phyloP scores from a whole-genome alignment of 495 filamentous ascomycete species.

The Neurospora cerealis region DNA sequence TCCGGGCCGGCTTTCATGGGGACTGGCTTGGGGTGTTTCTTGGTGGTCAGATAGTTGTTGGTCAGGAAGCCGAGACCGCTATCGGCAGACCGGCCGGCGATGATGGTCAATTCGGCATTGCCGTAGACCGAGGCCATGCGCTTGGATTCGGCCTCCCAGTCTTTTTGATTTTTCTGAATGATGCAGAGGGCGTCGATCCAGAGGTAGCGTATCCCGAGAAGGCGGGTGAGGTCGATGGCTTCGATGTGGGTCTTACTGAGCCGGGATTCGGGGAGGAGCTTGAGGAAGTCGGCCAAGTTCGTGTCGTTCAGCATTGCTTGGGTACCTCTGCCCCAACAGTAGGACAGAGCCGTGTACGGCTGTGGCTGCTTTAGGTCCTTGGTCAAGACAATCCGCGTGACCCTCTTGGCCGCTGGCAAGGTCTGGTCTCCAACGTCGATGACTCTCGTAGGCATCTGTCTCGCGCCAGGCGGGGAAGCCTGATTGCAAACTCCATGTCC shows the following conservation, averaged over 20 bases:
- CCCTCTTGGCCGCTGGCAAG: background rate
- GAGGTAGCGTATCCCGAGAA: background rate
- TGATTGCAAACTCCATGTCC: background rate
- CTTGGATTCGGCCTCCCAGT: background rate
- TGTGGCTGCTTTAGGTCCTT: background rate
- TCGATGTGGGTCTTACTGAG: background rate
- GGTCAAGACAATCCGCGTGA: background rate
- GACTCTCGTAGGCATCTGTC: background rate
- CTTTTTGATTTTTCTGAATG: background rate
- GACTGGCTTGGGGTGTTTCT: background rate
- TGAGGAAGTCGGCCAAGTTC: background rate
- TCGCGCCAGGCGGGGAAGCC: background rate
- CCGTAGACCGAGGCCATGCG: background rate
- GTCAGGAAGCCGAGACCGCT: background rate
- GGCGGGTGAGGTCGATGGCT: background rate
- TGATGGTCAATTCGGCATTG: background rate
- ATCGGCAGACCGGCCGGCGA: background rate
- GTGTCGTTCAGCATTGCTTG: background rate
- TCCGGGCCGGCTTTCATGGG: background rate
- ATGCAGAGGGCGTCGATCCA: background rate
- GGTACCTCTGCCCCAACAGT: slow-evolving; percentile 2
- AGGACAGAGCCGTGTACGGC: slow-evolving; percentile 1
- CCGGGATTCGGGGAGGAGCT: background rate
- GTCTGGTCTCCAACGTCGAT: background rate
- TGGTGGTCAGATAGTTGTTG: background rate